A percentile compares a stretch with the other conserved stretches of the same genome.
Evolutionary conservation across 2,329 filamentous ascomycete species (phyloP).

Genomic region (Bisporella sp.): DNA sequence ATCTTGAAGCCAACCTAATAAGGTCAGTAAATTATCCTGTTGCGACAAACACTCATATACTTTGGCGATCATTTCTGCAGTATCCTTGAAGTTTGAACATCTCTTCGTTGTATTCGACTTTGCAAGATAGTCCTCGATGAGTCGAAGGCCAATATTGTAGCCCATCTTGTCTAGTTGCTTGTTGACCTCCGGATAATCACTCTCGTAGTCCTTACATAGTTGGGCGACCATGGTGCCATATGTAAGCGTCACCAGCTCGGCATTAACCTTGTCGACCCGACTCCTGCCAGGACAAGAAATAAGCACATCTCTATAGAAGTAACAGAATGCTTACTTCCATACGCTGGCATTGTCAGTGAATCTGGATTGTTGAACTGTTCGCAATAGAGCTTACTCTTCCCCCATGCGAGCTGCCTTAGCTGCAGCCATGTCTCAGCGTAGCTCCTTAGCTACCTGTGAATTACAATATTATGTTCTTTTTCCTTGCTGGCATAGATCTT

Average conservation of each 20-base stretch:
- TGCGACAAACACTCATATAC: slow-evolving; percentile 36
- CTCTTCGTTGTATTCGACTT: slow-evolving; percentile 86
- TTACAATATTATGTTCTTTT: background rate
- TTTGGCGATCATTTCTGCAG: slow-evolving; percentile 93
- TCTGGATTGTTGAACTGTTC: background rate
- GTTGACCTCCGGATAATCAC: slow-evolving; percentile 92
- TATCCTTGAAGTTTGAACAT: slow-evolving; percentile 90
- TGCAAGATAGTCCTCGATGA: slow-evolving; percentile 96
- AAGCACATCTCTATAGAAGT: too few relatives aligned
- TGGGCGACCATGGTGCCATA: slow-evolving; percentile 97
- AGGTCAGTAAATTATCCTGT: background rate
- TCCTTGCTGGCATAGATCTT: background rate
- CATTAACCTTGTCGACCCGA: slow-evolving; percentile 94
- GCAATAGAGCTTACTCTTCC: slow-evolving; percentile 57
- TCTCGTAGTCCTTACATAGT: slow-evolving; percentile 92
- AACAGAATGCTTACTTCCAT: slow-evolving; percentile 28
- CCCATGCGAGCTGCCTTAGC: slow-evolving; percentile 63
- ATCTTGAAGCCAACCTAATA: slow-evolving; percentile 93
- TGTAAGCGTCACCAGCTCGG: slow-evolving; percentile 92
- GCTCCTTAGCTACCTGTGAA: slow-evolving; percentile 6
- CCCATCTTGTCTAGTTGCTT: slow-evolving; percentile 98
- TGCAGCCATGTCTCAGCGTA: slow-evolving; percentile 40
- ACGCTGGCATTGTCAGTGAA: slow-evolving; percentile 25
- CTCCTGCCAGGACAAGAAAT: slow-evolving; percentile 52
- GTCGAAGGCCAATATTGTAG: slow-evolving; percentile 91